A percentile compares a stretch with the other conserved stretches of the same genome.
phyloP scores from a whole-genome alignment of 2,329 filamentous ascomycete genomes.

The Rhynchosporium graminicola region DNA sequence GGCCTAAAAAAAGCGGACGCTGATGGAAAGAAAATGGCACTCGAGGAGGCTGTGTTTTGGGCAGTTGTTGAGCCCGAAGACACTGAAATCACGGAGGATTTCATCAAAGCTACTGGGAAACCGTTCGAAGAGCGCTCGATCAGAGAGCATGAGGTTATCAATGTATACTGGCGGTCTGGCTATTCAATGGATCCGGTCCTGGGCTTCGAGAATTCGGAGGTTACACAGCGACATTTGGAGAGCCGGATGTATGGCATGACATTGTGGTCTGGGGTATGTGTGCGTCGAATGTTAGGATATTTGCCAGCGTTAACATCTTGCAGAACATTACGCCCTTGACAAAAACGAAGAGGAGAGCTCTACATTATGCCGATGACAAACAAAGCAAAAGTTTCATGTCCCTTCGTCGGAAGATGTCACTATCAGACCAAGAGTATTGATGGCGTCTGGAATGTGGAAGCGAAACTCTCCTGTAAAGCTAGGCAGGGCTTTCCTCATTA shows the following conservation, averaged over 20 bases:
- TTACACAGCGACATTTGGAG: conserved; percentile 6
- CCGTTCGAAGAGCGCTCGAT: not conserved
- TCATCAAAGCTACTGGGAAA: conserved; percentile 15
- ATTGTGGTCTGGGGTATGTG: conserved; percentile 6
- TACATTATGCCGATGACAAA: not conserved
- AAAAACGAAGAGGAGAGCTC: not conserved
- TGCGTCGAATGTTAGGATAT: conserved; percentile 3
- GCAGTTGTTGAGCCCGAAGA: not conserved
- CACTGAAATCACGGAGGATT: conserved; percentile 5
- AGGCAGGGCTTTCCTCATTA: not conserved
- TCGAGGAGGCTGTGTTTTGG: conserved; percentile 13
- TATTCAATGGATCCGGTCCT: conserved; percentile 12
- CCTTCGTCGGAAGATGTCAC: not conserved
- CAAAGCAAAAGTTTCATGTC: not conserved
- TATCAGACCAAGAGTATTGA: not conserved
- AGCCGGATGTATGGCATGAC: conserved; percentile 1
- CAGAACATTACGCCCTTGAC: too few species aligned
- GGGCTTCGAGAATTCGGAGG: conserved; percentile 10
- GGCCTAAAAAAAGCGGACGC: not conserved
- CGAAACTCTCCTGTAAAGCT: not conserved
- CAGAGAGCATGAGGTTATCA: conserved; percentile 5
- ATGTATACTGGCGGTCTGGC: conserved; percentile 14
- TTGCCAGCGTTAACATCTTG: not conserved
- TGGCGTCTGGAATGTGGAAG: not conserved
- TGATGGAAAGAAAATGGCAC: not conserved